Evolutionary conservation across 2,329 filamentous ascomycete genomes (phyloP), one percentile per base, ranked within the genome.

Genomic region (Microcyclospora pomicola): DNA sequence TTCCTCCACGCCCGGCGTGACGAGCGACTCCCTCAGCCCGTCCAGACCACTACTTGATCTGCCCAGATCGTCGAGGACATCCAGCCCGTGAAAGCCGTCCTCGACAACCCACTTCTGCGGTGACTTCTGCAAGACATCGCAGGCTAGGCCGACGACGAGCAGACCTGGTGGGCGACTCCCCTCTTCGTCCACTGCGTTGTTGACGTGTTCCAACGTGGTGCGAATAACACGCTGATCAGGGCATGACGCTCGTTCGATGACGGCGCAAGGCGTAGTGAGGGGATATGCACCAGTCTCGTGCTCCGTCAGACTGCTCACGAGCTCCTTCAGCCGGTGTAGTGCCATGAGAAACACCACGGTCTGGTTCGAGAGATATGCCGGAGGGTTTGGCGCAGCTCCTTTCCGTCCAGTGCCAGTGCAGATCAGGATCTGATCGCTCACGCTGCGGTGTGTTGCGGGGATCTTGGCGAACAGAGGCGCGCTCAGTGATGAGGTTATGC

Each of bases 331-430:
- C 36, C 91, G 74, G 62, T 98, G 91, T 45, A 98, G 64, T 3
- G 85, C 85, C 91, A 98, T 98, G 34, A 98, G 65, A 48, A 96
- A 94, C 3, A 98, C 82, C 1, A 91, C 82, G 0, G 91, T 96
- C 40, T 87, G 73, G 7, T 73, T 80, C 2, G 70, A 58, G 0
- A 87, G 74, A 57, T 77, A 94, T 44, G 78, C 77, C 0, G 91
- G 91, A 27, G 86, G 85, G n/a, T 74, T 66, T 0, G 86, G 86
- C 1, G 84, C 68, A 38, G 75, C 80, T 10, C 91, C 91, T 62
- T 93, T 92, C 52, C 91, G 76, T 1, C 91, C 91, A 0, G 91
- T 98, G 0, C 91, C 91, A 0, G 91, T 98, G 63, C 91, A 96
- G n/a, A 98, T 73, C 16, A 98, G 70, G 0, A 98, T 79, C 60